phyloP scores from a whole-genome alignment of 164 flowering plant species.

The Akebia trifoliata region DNA sequence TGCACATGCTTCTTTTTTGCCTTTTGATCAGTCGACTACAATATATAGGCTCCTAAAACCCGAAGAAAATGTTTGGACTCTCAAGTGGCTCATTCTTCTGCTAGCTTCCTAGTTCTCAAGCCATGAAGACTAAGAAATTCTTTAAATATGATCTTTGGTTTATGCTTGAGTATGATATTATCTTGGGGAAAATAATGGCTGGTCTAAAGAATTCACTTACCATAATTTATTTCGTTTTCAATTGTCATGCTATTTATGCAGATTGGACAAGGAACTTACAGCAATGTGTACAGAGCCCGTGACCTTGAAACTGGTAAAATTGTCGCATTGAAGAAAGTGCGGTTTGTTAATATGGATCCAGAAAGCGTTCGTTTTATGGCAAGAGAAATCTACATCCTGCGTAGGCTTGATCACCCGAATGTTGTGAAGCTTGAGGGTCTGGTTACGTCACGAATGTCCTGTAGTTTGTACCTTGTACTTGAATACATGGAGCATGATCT shows the following conservation, averaged over 20 bases:
- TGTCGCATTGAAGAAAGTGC: slow-evolving; percentile 84
- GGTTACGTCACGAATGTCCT: slow-evolving; percentile 63
- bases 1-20: too few species aligned
- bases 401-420: slow-evolving; percentile 85
- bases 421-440: slow-evolving; percentile 81
- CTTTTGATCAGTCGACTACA: too few species aligned
- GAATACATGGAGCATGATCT: slow-evolving; percentile 96
- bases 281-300: slow-evolving; percentile 81
- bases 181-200: not conserved
- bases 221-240: not conserved
- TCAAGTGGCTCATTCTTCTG: not conserved
- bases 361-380: slow-evolving; percentile 96
- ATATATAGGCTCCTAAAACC: too few species aligned
- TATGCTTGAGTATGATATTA: not conserved
- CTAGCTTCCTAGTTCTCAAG: not conserved
- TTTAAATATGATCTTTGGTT: not conserved
- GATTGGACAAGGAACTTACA: slow-evolving; percentile 97
- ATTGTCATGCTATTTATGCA: slow-evolving; percentile 23
- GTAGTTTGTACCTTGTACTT: slow-evolving; percentile 73
- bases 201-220: not conserved
- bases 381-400: slow-evolving; percentile 70
- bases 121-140: not conserved
- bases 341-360: slow-evolving; percentile 87
- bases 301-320: slow-evolving; percentile 76
- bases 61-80: too few species aligned